phyloP scores from a whole-genome alignment of 164 flowering plant genomes.

The Pachysandra terminalis region DNA sequence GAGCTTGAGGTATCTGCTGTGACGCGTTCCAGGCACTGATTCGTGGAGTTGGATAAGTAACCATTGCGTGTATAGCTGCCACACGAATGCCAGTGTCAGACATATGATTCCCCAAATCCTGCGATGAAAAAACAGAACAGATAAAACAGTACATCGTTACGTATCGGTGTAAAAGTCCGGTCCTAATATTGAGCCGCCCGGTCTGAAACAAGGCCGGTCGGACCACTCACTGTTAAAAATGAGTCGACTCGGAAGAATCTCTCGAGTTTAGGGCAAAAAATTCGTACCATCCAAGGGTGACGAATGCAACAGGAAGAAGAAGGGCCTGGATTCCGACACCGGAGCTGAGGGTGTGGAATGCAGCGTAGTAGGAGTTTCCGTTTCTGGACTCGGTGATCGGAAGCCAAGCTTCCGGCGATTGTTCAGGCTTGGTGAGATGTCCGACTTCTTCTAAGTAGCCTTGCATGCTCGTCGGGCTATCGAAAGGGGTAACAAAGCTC shows the following conservation, averaged over 20 bases:
- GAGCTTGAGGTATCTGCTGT: slow-evolving; percentile 59
- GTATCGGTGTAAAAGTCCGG: too few relatives aligned
- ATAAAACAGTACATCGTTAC: too few relatives aligned
- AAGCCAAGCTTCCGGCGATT: slow-evolving; percentile 62
- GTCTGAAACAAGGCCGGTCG: too few relatives aligned
- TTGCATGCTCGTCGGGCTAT: slow-evolving; percentile 50
- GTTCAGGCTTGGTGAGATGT: slow-evolving; percentile 49
- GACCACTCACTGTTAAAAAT: too few relatives aligned
- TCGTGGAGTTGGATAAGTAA: slow-evolving; percentile 70
- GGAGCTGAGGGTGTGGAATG: slow-evolving; percentile 63
- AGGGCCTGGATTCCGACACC: slow-evolving; percentile 85
- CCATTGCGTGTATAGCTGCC: slow-evolving; percentile 76
- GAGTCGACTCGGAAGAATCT: too few relatives aligned
- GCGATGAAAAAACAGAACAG: slow-evolving; percentile 16
- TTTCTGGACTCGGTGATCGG: slow-evolving; percentile 85
- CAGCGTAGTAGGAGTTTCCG: slow-evolving; percentile 62
- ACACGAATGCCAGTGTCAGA: slow-evolving; percentile 45
- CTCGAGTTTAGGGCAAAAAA: too few relatives aligned
- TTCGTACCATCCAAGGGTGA: slow-evolving; percentile 83
- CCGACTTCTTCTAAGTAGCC: slow-evolving; percentile 48
- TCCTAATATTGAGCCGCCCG: too few relatives aligned
- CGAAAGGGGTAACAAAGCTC: too few relatives aligned
- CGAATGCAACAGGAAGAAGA: slow-evolving; percentile 69
- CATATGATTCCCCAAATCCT: slow-evolving; percentile 74
- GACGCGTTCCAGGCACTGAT: slow-evolving; percentile 45